phyloP scores from a whole-genome alignment of 192 early-diverging fungal species.

The Rhizoclosmatium globosum region DNA sequence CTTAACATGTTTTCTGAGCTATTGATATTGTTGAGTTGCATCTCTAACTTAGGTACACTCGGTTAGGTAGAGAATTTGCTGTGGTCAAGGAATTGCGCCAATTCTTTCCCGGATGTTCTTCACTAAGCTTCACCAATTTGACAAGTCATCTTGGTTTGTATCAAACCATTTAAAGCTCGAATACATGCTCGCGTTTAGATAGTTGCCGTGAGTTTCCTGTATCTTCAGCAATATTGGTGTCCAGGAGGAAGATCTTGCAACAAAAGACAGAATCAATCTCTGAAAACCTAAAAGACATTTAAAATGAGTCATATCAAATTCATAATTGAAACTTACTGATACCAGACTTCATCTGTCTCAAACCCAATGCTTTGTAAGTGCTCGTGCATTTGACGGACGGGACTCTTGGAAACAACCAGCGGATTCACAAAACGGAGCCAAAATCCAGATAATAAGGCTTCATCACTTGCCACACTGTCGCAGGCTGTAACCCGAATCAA shows the following conservation, averaged over 20 bases:
- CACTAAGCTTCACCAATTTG: slow-evolving; percentile 25
- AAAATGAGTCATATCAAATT: background rate
- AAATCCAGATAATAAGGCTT: slow-evolving; percentile 51
- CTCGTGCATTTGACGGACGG: slow-evolving; percentile 55
- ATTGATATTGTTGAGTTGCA: background rate
- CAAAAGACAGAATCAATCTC: background rate
- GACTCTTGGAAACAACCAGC: slow-evolving; percentile 51
- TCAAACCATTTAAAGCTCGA: slow-evolving; percentile 44
- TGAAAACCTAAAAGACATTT: slow-evolving; percentile 24
- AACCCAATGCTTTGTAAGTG: slow-evolving; percentile 53
- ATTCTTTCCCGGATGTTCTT: slow-evolving; percentile 1
- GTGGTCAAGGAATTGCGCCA: background rate
- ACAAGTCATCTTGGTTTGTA: slow-evolving; percentile 9
- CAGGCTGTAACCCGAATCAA: slow-evolving; percentile 80
- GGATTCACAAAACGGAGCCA: slow-evolving; percentile 47
- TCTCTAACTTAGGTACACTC: too few relatives aligned
- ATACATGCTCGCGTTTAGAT: slow-evolving; percentile 46
- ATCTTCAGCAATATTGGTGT: slow-evolving; percentile 32
- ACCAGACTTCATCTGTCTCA: slow-evolving; percentile 48
- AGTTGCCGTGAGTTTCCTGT: slow-evolving; percentile 44
- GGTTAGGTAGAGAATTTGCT: too few relatives aligned
- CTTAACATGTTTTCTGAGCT: background rate
- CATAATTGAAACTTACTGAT: slow-evolving; percentile 38
- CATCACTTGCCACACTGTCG: slow-evolving; percentile 47
- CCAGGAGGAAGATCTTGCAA: slow-evolving; percentile 34